Conservation (phyloP, 352 stramenopile species). For the Phytophthora citricola region DNA sequence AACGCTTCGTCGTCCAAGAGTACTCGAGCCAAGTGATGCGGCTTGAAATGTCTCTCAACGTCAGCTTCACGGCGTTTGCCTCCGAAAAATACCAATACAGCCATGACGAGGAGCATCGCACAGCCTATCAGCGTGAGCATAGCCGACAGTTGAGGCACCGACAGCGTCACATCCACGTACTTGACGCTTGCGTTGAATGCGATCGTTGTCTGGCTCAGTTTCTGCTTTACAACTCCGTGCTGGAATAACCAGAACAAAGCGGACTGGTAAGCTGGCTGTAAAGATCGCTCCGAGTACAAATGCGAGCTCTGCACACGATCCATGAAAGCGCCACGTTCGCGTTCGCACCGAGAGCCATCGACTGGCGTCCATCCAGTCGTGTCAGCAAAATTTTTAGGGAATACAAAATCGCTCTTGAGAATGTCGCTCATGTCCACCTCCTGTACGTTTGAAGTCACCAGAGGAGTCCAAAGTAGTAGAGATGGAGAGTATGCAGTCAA, state of each 20-base stretch:
- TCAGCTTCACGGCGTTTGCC: slow-evolving; percentile 50
- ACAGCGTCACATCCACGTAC: slow-evolving; percentile 44
- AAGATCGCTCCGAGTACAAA: slow-evolving; percentile 56
- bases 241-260: slow-evolving; percentile 68
- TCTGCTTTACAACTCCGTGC: slow-evolving; percentile 42
- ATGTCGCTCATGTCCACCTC: slow-evolving; percentile 57
- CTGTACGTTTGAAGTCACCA: slow-evolving; percentile 56
- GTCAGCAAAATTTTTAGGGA: slow-evolving; percentile 54
- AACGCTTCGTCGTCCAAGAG: slow-evolving; percentile 48
- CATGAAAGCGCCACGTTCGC: slow-evolving; percentile 53
- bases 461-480: slow-evolving; percentile 37
- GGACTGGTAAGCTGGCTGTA: slow-evolving; percentile 55
- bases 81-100: slow-evolving; percentile 44
- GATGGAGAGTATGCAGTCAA: slow-evolving; percentile 42
- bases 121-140: slow-evolving; percentile 49
- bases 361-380: slow-evolving; percentile 38
- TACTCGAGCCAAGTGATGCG: slow-evolving; percentile 53
- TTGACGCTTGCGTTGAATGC: slow-evolving; percentile 35
- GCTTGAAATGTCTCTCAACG: slow-evolving; percentile 55
- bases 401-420: slow-evolving; percentile 66
- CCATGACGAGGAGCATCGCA: slow-evolving; percentile 45
- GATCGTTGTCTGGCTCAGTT: slow-evolving; percentile 30
- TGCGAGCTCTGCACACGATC: slow-evolving; percentile 48
- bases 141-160: slow-evolving; percentile 43
- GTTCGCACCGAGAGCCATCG: slow-evolving; percentile 45